These are phyloP conservation scores for Fragaria iinumae DNA, from an alignment of 306 rosid species.

Conservation along the genomic window DNA sequence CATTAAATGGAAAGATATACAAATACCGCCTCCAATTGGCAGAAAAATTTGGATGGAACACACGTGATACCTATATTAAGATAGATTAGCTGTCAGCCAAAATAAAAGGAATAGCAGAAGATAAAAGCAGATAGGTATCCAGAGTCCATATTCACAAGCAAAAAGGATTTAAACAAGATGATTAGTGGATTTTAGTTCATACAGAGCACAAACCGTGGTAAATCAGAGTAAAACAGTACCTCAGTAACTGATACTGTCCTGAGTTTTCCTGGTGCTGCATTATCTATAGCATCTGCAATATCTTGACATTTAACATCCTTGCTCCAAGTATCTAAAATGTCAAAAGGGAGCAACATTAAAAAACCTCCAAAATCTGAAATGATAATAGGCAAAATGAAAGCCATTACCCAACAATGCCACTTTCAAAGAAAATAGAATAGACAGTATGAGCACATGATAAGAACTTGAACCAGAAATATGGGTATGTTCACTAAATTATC, in stretches of 20 bases:
- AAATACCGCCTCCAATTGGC: slow-evolving; percentile 95
- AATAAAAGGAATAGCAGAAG: not conserved
- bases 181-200: slow-evolving; percentile 9
- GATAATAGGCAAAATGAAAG: not conserved
- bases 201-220: slow-evolving; percentile 20
- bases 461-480: not conserved
- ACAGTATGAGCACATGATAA: not conserved
- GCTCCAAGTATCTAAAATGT: slow-evolving; percentile 74
- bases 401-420: too few species aligned
- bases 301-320: slow-evolving; percentile 64
- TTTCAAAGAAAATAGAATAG: not conserved
- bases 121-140: not conserved
- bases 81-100: slow-evolving; percentile 17
- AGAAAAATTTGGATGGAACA: slow-evolving; percentile 89
- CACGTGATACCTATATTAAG: slow-evolving; percentile 73
- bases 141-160: not conserved
- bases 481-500: too few species aligned
- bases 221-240: slow-evolving; percentile 45
- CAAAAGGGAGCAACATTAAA: slow-evolving; percentile 24
- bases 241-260: slow-evolving; percentile 62
- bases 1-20: slow-evolving; percentile 72
- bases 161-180: slow-evolving; percentile 20
- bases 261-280: slow-evolving; percentile 71
- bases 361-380: not conserved
- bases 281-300: slow-evolving; percentile 69